Conservation (phyloP, 2,329 filamentous ascomycete genomes). For the Aspergillus oerlinghausenensis region DNA sequence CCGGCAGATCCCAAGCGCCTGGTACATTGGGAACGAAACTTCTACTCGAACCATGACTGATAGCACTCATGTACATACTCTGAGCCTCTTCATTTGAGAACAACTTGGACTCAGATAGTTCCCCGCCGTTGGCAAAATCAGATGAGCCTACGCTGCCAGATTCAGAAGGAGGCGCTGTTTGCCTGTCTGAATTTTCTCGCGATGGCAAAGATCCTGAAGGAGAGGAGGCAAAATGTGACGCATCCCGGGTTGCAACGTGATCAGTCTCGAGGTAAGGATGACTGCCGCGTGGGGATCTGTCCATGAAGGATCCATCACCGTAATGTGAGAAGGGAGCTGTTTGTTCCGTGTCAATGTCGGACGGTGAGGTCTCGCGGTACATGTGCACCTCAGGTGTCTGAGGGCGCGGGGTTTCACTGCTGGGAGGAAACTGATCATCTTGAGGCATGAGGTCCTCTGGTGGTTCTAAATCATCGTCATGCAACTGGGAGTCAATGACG, state of each 20-base stretch:
- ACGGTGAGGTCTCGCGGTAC: not conserved
- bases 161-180: conserved; percentile 16
- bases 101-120: conserved; percentile 44
- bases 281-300: conserved; percentile 1
- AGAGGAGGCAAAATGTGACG: conserved; percentile 1
- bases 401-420: conserved; percentile 15
- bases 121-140: conserved; percentile 22
- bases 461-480: conserved; percentile 29
- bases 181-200: conserved; percentile 1
- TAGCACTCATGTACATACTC: conserved; percentile 53
- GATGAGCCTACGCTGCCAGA: conserved; percentile 21
- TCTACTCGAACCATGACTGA: conserved; percentile 41
- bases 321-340: not conserved
- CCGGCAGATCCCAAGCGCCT: conserved; percentile 39
- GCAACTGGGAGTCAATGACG: conserved; percentile 32
- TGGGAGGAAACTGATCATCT: conserved; percentile 2
- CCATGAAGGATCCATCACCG: not conserved
- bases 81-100: conserved; percentile 48
- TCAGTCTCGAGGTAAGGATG: conserved; percentile 2
- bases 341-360: conserved; percentile 4
- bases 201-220: not conserved
- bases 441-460: conserved; percentile 13
- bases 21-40: conserved; percentile 35
- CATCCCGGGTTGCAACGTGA: not conserved
- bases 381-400: conserved; percentile 13